These are phyloP conservation scores for Leishmania gerbilli DNA, from an alignment of 208 protist genomes.

Conservation along the genomic window DNA sequence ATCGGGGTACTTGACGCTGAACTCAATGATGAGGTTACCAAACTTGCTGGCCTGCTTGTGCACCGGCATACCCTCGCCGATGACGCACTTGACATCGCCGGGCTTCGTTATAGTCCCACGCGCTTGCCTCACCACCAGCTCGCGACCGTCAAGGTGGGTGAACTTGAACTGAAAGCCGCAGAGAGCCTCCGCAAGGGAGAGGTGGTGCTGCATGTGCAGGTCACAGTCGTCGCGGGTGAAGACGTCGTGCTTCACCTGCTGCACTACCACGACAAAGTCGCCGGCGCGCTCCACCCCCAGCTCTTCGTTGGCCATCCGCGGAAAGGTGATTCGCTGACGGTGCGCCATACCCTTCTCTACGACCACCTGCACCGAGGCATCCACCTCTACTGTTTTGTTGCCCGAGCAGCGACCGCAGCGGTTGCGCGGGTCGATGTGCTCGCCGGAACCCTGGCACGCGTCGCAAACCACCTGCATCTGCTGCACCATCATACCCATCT, in stretches of 20 bases:
- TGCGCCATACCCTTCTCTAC: slow-evolving; percentile 71
- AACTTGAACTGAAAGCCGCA: slow-evolving; percentile 92
- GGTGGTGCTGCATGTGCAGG: slow-evolving; percentile 86
- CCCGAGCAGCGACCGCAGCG: slow-evolving; percentile 92
- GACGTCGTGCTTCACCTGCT: slow-evolving; percentile 90
- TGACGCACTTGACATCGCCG: slow-evolving; percentile 62
- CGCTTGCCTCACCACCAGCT: slow-evolving; percentile 79
- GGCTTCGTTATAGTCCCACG: slow-evolving; percentile 73
- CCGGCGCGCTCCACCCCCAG: slow-evolving; percentile 59
- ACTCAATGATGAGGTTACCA: slow-evolving; percentile 77
- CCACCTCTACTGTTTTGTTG: slow-evolving; percentile 79
- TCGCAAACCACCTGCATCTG: slow-evolving; percentile 91
- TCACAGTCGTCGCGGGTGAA: slow-evolving; percentile 94
- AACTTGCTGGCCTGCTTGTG: slow-evolving; percentile 35
- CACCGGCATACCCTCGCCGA: slow-evolving; percentile 82
- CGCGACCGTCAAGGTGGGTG: slow-evolving; percentile 87
- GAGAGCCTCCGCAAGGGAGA: slow-evolving; percentile 95
- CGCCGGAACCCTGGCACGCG: slow-evolving; percentile 90
- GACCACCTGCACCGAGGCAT: slow-evolving; percentile 58
- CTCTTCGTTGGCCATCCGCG: slow-evolving; percentile 50
- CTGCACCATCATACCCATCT: slow-evolving; percentile 97
- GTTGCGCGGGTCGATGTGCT: slow-evolving; percentile 84
- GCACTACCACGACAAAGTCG: slow-evolving; percentile 95
- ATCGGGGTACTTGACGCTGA: slow-evolving; percentile 64
- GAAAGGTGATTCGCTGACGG: slow-evolving; percentile 50